Evolutionary conservation across 2,329 filamentous ascomycete species (phyloP).

Genomic region (Penicillium sp.): DNA sequence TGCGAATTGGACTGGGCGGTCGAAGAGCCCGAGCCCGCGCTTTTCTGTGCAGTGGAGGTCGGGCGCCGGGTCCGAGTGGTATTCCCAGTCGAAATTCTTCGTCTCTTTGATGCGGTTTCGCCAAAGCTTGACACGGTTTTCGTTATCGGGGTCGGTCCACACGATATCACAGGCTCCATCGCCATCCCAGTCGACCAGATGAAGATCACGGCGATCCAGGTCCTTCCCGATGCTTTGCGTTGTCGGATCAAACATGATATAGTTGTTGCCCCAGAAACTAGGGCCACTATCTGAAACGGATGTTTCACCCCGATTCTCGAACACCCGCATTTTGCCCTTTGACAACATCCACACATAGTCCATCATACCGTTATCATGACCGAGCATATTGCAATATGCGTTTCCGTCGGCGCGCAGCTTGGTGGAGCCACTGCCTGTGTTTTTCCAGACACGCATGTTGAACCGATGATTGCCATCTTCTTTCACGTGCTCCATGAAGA

Average conservation of each 20-base stretch:
- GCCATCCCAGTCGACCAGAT: not conserved
- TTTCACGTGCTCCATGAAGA: not conserved
- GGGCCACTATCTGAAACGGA: not conserved
- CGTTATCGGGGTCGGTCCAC: not conserved
- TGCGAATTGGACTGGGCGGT: not conserved
- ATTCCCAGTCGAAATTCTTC: not conserved
- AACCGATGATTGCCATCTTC: not conserved
- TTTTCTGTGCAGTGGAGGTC: not conserved
- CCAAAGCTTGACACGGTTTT: not conserved
- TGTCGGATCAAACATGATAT: not conserved
- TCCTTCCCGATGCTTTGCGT: not conserved
- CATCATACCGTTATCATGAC: not conserved
- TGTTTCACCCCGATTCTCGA: not conserved
- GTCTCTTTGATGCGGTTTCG: not conserved
- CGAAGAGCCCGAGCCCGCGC: not conserved
- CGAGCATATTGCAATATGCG: not conserved
- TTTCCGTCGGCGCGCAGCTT: not conserved
- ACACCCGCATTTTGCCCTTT: not conserved
- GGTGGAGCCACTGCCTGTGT: not conserved
- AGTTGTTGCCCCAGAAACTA: not conserved
- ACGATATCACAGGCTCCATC: not conserved
- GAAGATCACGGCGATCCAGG: not conserved
- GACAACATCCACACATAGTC: not conserved
- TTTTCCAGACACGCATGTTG: not conserved
- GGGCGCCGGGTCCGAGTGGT: not conserved